Conservation (phyloP, 106 monocot species). For the Posidonia australis region DNA sequence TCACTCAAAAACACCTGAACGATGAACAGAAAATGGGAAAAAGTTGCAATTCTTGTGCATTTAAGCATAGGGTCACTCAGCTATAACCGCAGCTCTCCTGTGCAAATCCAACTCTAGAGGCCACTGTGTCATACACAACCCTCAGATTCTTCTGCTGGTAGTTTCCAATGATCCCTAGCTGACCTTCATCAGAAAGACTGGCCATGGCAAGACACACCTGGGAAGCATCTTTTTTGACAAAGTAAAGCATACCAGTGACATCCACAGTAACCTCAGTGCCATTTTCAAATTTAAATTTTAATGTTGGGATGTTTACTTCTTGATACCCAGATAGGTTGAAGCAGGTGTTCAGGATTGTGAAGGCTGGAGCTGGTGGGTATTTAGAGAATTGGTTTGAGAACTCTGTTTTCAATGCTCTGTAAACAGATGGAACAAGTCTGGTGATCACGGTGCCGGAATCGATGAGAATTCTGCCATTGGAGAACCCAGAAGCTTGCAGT, state of each 20-base stretch:
- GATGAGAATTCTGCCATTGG: constrained; percentile 31
- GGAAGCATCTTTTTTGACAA: constrained; percentile 58
- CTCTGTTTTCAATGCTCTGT: constrained; percentile 48
- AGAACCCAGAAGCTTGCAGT: constrained; percentile 30
- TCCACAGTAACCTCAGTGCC: constrained; percentile 49
- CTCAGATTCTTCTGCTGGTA: constrained; percentile 90
- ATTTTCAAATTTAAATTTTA: constrained; percentile 55
- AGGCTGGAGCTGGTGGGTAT: constrained; percentile 36
- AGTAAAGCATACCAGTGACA: constrained; percentile 59
- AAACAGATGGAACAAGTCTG: constrained; percentile 54
- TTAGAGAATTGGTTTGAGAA: constrained; percentile 49
- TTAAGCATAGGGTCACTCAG: constrained; percentile 1
- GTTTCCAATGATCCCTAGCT: constrained; percentile 66
- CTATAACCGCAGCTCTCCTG: constrained; percentile 50
- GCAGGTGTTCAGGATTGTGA: constrained; percentile 63
- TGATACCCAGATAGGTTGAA: constrained; percentile 48
- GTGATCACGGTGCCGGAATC: constrained; percentile 90
- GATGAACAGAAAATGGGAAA: background rate
- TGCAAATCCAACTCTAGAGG: constrained; percentile 64
- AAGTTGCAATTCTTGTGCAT: background rate
- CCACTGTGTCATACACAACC: constrained; percentile 60
- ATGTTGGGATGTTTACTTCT: constrained; percentile 42
- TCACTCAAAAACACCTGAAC: too few species aligned
- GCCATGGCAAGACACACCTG: constrained; percentile 75
- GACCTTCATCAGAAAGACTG: constrained; percentile 42